Evolutionary conservation across 176 grass and related monocot species (phyloP), one percentile per base, ranked within the genome.

Genomic region (Paspalum notatum): DNA sequence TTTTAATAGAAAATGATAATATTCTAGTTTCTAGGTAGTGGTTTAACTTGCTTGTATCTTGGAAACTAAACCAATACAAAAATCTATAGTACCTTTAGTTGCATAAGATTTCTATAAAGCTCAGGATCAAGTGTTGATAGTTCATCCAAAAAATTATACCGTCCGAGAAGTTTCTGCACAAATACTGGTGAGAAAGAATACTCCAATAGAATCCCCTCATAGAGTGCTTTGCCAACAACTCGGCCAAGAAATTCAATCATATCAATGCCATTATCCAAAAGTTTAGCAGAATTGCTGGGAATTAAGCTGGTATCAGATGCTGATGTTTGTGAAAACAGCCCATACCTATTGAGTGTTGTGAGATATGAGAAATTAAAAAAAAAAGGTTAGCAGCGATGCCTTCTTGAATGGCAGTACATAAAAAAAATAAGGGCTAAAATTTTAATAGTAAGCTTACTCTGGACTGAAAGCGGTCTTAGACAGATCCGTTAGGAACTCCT

Each of bases 401-500:
- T 67, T 67, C 48, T 22, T 53, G 38, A 66, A 52, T 66, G 27
- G 22, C 21, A 76, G 11, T 45, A 47, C n/a, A 43, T 10, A 24
- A 22, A 60, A 84, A 49, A 50, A 7, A 64, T 25, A 62, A 76
- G 39, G 57, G 41, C 26, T 79, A 32, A 74, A 46, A 43, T 16
- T 83, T 68, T 42, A 46, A 84, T 25, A 65, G 27, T 59, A 62
- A 11, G 76, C 84, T 84, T 93, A 95, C 92, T 91, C 90, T 63
- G 95, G 92, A 82, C 91, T 92, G 74, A 98, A 95, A 76, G 90
- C 88, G 58, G 90, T 81, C 79, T 90, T 98, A 14, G 90, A 89
- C 55, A 98, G 82, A 95, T 98, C 95, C 24, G 95, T 98, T 87
- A 95, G 91, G 51, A 98, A 98, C 81, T 98, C 92, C 67, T 98